Evolutionary conservation across 2,329 filamentous ascomycete species (phyloP), one percentile per base, ranked within the genome.

Genomic region (Proliferodiscus dingleyae): DNA sequence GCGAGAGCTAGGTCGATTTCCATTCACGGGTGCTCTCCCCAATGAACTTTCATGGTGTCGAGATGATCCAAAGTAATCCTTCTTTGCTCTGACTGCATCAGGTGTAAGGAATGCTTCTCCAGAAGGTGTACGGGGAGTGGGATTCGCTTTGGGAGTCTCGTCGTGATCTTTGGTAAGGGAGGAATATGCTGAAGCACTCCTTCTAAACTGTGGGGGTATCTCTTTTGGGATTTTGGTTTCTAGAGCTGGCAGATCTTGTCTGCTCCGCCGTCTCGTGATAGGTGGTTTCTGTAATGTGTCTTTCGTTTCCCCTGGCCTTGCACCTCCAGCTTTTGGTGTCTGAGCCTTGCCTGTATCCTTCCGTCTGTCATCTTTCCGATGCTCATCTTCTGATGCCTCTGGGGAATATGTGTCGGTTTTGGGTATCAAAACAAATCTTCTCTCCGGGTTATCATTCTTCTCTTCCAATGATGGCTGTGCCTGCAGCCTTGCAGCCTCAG

Each of bases 341-440:
- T 33, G 3, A 33, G 13, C 45, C 16, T 28, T 42, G 41, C 36
- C 26, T 36, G 34, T 36, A 33, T 46, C 23, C 23, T 45, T 28
- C 19, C 30, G 34, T 22, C 19, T 19, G 19, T 50, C 24, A 34
- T 46, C 22, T 29, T 43, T 8, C 32, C 32, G 24, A 56, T n/a
- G 13, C 5, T 33, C 46, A 41, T 47, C 52, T 30, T 53, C 54
- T 5, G 60, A 58, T 22, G 55, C 56, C 10, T 58, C 49, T 6
- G 46, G 24, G 3, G 51, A 47, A 15, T 37, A 36, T 6, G 43
- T 33, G 15, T 56, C 52, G 9, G 49, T 30, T 13, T 65, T 66
- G 11, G 66, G 66, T 30, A 85, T 66, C 29, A 84, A 65, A 7
- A 86, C 78, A 55, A 83, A 87, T 30, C 83, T 77, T 29, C 79